A percentile compares a stretch with the other conserved stretches of the same genome.
Evolutionary conservation across 1,284 basidiomycete species (phyloP).

Genomic region (Ceratobasidium sp.): DNA sequence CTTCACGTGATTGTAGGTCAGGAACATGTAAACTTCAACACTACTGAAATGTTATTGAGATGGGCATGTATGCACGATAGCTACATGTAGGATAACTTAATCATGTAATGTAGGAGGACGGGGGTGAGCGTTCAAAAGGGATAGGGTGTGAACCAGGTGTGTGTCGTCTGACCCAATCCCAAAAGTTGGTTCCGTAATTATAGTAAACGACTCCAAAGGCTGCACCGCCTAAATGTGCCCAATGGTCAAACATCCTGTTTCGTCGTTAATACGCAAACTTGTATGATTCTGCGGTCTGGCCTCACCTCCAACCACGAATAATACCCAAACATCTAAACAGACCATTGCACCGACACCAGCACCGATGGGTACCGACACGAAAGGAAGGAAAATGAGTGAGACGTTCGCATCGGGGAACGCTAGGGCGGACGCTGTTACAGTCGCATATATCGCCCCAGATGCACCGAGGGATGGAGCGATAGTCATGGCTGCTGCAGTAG

Average conservation of each 20-base stretch:
- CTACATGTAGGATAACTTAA: slow-evolving; percentile 34
- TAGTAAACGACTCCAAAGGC: slow-evolving; percentile 75
- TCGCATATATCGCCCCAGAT: slow-evolving; percentile 85
- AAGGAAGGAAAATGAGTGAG: slow-evolving; percentile 80
- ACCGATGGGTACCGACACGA: slow-evolving; percentile 77
- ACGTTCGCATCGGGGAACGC: slow-evolving; percentile 83
- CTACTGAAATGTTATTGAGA: slow-evolving; percentile 8
- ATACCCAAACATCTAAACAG: slow-evolving; percentile 75
- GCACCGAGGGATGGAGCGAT: slow-evolving; percentile 82
- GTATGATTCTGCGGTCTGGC: slow-evolving; percentile 1
- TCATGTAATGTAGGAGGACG: background rate
- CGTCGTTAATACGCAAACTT: background rate
- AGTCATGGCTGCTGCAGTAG: slow-evolving; percentile 50
- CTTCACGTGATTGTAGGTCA: slow-evolving; percentile 29
- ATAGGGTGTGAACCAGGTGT: slow-evolving; percentile 23
- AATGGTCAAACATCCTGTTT: slow-evolving; percentile 72
- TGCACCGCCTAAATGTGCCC: slow-evolving; percentile 82
- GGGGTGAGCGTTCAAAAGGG: slow-evolving; percentile 2
- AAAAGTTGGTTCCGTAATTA: slow-evolving; percentile 63
- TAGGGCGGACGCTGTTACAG: slow-evolving; percentile 77
- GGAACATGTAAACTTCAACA: background rate
- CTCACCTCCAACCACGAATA: slow-evolving; percentile 84
- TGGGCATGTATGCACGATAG: slow-evolving; percentile 18
- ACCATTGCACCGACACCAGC: slow-evolving; percentile 77
- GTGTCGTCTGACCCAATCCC: slow-evolving; percentile 52